Conservation (phyloP, 2,329 filamentous ascomycete species). For the Decorospora gaudefroyi region DNA sequence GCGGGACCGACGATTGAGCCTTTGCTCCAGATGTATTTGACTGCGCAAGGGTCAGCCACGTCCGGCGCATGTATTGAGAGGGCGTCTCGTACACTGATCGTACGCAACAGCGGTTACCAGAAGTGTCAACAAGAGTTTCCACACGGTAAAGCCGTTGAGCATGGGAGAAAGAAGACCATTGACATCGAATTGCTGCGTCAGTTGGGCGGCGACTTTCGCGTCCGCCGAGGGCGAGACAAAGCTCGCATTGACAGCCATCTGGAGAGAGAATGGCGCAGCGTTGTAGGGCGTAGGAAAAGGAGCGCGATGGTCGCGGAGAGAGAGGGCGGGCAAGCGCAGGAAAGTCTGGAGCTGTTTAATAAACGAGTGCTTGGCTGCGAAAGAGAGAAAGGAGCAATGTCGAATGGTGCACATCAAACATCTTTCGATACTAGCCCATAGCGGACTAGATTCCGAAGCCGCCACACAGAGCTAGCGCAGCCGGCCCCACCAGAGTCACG, state of each 20-base stretch:
- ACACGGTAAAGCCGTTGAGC: slow-evolving; percentile 37
- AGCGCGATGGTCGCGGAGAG: slow-evolving; percentile 13
- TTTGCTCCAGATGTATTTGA: slow-evolving; percentile 55
- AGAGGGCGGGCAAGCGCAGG: slow-evolving; percentile 6
- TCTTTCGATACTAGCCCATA: too few relatives aligned
- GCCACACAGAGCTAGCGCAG: too few relatives aligned
- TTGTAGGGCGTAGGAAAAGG: not conserved
- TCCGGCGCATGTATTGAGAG: slow-evolving; percentile 1
- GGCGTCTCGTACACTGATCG: slow-evolving; percentile 75
- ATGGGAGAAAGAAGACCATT: slow-evolving; percentile 40
- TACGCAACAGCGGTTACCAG: slow-evolving; percentile 76
- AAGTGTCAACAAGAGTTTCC: slow-evolving; percentile 60
- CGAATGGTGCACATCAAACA: too few relatives aligned
- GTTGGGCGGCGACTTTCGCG: slow-evolving; percentile 42
- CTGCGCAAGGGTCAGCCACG: slow-evolving; percentile 54
- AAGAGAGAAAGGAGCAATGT: too few relatives aligned
- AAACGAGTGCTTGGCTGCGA: too few relatives aligned
- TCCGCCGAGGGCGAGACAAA: slow-evolving; percentile 49
- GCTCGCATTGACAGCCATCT: slow-evolving; percentile 46
- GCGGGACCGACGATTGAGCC: slow-evolving; percentile 54
- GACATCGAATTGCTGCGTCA: slow-evolving; percentile 37
- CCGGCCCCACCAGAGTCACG: too few relatives aligned
- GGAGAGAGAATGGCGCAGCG: slow-evolving; percentile 13
- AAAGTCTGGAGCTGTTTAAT: too few relatives aligned
- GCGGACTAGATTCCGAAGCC: too few relatives aligned